These are phyloP conservation scores for Dovyalis caffra DNA, from an alignment of 345 rosid species.

Conservation along the genomic window DNA sequence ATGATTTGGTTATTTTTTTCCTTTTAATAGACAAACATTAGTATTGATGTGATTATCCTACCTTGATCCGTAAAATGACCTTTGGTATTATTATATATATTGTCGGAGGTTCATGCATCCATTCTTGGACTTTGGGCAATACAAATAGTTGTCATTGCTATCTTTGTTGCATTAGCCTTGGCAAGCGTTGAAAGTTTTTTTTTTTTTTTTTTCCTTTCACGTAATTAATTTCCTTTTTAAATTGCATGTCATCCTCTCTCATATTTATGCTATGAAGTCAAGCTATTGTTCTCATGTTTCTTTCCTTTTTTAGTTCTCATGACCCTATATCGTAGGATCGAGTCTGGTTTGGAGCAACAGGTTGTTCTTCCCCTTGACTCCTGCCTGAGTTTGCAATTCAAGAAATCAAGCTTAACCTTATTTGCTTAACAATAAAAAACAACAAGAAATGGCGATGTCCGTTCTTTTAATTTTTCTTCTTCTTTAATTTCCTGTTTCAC, in stretches of 20 bases:
- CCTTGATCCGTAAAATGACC: background rate
- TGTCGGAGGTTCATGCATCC: conserved; percentile 89
- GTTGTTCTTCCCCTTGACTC: conserved; percentile 96
- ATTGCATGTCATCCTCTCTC: background rate
- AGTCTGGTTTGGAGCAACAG: conserved; percentile 94
- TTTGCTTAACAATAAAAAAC: no score
- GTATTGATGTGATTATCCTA: background rate
- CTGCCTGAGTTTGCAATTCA: no score
- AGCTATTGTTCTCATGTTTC: background rate
- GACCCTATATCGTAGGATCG: conserved; percentile 82
- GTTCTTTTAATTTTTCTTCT: no score
- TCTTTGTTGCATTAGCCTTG: conserved; percentile 70
- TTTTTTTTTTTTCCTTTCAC: no score
- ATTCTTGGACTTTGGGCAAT: conserved; percentile 78
- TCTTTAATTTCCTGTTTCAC: no score
- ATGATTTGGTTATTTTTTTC: no score
- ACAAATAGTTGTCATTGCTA: conserved; percentile 59
- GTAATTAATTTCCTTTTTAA: background rate
- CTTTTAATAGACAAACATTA: background rate
- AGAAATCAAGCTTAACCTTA: no score
- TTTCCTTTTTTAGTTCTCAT: conserved; percentile 13
- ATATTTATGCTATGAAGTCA: background rate
- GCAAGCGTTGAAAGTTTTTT: conserved; percentile 78
- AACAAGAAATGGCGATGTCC: no score
- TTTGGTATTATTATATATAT: conserved; percentile 6